Evolutionary conservation across 805 yeast genomes (phyloP).

Genomic region (Candida incommunis): DNA sequence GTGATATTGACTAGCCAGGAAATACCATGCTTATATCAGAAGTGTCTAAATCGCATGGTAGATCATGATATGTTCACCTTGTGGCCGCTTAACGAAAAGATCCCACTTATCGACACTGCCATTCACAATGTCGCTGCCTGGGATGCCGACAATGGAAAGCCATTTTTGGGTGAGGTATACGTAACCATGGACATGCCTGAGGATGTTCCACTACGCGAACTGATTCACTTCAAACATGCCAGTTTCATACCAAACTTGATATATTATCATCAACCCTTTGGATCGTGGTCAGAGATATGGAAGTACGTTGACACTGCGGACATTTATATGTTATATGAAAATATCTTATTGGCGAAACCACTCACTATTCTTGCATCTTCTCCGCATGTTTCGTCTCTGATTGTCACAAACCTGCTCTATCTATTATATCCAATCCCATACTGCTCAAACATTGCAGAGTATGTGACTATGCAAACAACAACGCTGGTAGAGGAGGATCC

Average conservation of each 20-base stretch:
- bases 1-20: slow-evolving; percentile 11
- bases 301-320: slow-evolving; percentile 7
- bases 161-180: neutral
- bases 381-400: slow-evolving; percentile 13
- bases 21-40: slow-evolving; percentile 10
- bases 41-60: slow-evolving; percentile 9
- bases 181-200: neutral
- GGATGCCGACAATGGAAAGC: slow-evolving; percentile 3
- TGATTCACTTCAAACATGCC: neutral
- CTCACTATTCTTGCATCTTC: slow-evolving; percentile 10
- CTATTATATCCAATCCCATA: slow-evolving; percentile 12
- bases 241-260: neutral
- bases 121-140: slow-evolving; percentile 12
- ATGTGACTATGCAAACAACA: slow-evolving; percentile 15
- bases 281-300: slow-evolving; percentile 7
- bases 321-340: slow-evolving; percentile 13
- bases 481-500: slow-evolving; percentile 1
- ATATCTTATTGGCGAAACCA: slow-evolving; percentile 9
- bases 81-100: slow-evolving; percentile 8
- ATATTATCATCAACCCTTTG: slow-evolving; percentile 4
- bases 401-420: slow-evolving; percentile 9
- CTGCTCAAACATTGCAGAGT: slow-evolving; percentile 10
- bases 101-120: slow-evolving; percentile 14
- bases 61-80: slow-evolving; percentile 5
- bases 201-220: neutral